Evolutionary conservation across 1,139 yeast genomes (phyloP).

Genomic region (Blastobotrys niveus): DNA sequence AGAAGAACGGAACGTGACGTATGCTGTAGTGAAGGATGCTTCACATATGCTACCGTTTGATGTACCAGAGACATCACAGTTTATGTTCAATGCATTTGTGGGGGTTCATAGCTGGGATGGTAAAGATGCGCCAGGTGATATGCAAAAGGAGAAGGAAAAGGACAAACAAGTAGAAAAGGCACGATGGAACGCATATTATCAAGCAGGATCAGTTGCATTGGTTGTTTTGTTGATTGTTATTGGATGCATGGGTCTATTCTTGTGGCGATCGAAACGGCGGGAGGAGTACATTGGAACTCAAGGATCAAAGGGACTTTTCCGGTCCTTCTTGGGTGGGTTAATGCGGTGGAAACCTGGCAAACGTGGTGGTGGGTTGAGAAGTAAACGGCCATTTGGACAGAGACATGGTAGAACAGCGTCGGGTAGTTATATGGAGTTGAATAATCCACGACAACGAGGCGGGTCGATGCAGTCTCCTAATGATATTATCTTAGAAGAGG

Average conservation of each 20-base stretch:
- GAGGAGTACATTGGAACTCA: slow-evolving; percentile 1
- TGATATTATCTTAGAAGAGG: slow-evolving; percentile 14
- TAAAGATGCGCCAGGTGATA: slow-evolving; percentile 4
- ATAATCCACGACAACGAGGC: slow-evolving; percentile 4
- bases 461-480: not conserved
- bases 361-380: not conserved
- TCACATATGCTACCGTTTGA: slow-evolving; percentile 97
- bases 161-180: slow-evolving; percentile 31
- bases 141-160: slow-evolving; percentile 18
- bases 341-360: slow-evolving; percentile 27
- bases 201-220: slow-evolving; percentile 38
- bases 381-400: not conserved
- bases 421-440: not conserved
- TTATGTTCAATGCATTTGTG: slow-evolving; percentile 42
- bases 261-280: slow-evolving; percentile 22
- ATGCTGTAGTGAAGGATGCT: slow-evolving; percentile 63
- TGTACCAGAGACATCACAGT: slow-evolving; percentile 61
- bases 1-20: slow-evolving; percentile 64
- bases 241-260: slow-evolving; percentile 26
- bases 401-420: not conserved
- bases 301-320: slow-evolving; percentile 13
- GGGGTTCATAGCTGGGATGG: slow-evolving; percentile 26
- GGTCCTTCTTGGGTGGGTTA: slow-evolving; percentile 25
- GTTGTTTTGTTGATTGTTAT: slow-evolving; percentile 30
- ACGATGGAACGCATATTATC: slow-evolving; percentile 35